Evolutionary conservation across 208 protist genomes (phyloP).

Genomic region (Zelonia costaricensis): DNA sequence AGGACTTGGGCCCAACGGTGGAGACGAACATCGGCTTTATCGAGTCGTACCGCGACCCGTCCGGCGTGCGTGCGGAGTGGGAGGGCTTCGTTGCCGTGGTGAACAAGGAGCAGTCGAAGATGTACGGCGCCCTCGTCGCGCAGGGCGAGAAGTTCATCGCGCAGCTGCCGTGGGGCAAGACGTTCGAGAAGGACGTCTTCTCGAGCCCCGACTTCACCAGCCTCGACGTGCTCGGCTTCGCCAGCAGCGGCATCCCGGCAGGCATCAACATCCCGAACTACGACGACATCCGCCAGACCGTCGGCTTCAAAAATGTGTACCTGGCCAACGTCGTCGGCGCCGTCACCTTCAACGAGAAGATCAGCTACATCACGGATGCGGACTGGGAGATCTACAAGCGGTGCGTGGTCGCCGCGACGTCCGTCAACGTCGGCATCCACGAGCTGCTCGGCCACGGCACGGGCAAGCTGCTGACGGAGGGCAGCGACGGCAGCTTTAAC

Average conservation of each 20-base stretch:
- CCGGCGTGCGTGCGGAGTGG: conserved; percentile 89
- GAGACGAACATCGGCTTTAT: conserved; percentile 96
- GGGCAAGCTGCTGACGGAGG: conserved; percentile 80
- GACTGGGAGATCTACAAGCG: conserved; percentile 87
- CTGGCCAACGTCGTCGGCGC: conserved; percentile 87
- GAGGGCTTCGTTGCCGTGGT: conserved; percentile 94
- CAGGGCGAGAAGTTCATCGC: conserved; percentile 72
- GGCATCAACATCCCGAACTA: conserved; percentile 95
- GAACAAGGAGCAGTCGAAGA: conserved; percentile 84
- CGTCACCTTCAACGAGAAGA: conserved; percentile 62
- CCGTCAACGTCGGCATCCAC: conserved; percentile 94
- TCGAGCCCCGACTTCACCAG: conserved; percentile 91
- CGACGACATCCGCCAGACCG: conserved; percentile 84
- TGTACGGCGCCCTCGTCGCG: conserved; percentile 70
- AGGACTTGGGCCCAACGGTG: conserved; percentile 87
- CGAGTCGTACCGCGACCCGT: conserved; percentile 93
- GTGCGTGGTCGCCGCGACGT: conserved; percentile 56
- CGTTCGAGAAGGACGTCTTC: conserved; percentile 92
- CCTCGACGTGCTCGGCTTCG: conserved; percentile 92
- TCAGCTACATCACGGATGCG: conserved; percentile 67
- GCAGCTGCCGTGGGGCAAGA: conserved; percentile 79
- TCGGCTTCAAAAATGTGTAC: conserved; percentile 95
- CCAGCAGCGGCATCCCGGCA: conserved; percentile 81
- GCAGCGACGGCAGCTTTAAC: conserved; percentile 71
- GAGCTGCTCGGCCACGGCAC: conserved; percentile 94